Evolutionary conservation across 495 filamentous ascomycete genomes (phyloP).

Genomic region (Parathielavia appendiculata): DNA sequence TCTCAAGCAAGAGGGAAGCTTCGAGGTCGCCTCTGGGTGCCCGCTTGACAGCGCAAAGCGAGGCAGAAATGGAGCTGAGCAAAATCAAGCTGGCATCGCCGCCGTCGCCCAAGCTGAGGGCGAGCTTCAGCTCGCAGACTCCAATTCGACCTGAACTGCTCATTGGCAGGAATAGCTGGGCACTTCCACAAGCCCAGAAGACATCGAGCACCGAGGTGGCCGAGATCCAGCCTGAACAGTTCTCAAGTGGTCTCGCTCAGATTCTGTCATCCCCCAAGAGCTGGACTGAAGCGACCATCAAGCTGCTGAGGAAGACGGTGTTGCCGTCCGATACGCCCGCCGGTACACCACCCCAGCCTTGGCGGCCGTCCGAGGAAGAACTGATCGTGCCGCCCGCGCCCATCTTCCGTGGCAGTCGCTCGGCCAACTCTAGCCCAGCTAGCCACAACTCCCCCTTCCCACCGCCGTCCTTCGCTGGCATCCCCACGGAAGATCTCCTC

Average conservation of each 20-base stretch:
- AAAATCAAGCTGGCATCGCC: conserved; percentile 31
- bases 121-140: conserved; percentile 6
- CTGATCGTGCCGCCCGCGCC: conserved; percentile 12
- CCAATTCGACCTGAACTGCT: conserved; percentile 26
- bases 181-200: conserved; percentile 28
- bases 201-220: conserved; percentile 22
- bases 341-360: conserved; percentile 5
- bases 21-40: conserved; percentile 20
- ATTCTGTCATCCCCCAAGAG: conserved; percentile 28
- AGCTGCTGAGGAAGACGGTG: conserved; percentile 34
- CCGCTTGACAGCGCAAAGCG: conserved; percentile 34
- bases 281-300: conserved; percentile 29
- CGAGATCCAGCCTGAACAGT: conserved; percentile 26
- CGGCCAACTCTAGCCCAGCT: conserved; percentile 29
- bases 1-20: conserved; percentile 16
- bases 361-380: conserved; percentile 10
- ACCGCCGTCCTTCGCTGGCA: conserved; percentile 28
- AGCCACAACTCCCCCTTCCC: conserved; percentile 24
- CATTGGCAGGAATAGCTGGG: conserved; percentile 33
- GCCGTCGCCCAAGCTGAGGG: conserved; percentile 17
- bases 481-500: conserved; percentile 16
- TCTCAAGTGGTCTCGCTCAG: conserved; percentile 27
- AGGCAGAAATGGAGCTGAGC: conserved; percentile 37
- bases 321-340: not conserved
- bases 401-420: conserved; percentile 29